Evolutionary conservation across 1,284 basidiomycete genomes (phyloP).

Genomic region (Moesziomyces antarcticus): DNA sequence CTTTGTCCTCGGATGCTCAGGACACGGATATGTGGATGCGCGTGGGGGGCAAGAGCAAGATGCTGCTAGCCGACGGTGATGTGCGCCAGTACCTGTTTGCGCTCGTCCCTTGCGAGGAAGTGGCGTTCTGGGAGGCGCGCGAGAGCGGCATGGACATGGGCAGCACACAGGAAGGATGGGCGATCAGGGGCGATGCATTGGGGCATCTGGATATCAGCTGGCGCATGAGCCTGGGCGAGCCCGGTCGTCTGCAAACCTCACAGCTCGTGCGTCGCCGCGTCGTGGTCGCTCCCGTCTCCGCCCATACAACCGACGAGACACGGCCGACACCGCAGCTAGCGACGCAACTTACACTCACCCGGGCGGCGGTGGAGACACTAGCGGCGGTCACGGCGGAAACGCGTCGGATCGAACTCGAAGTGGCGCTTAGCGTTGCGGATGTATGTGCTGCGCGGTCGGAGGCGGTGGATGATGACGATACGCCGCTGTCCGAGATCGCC

Average conservation of each 20-base stretch:
- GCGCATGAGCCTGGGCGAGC: conserved; percentile 59
- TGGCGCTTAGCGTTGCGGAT: conserved; percentile 5
- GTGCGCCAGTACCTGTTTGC: conserved; percentile 63
- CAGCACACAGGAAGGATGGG: conserved; percentile 6
- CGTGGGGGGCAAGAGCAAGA: conserved; percentile 3
- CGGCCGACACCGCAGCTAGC: neutral
- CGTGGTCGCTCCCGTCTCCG: neutral
- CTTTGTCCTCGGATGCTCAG: neutral
- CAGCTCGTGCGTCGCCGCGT: conserved; percentile 30
- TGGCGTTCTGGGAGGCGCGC: conserved; percentile 1
- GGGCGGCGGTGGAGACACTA: conserved; percentile 3
- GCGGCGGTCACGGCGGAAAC: neutral
- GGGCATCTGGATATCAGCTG: conserved; percentile 63
- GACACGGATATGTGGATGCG: conserved; percentile 37
- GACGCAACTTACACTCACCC: conserved; percentile 11
- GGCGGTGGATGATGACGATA: conserved; percentile 33
- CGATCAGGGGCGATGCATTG: conserved; percentile 31
- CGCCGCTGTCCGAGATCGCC: conserved; percentile 29
- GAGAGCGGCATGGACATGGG: conserved; percentile 15
- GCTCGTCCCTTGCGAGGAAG: conserved; percentile 7
- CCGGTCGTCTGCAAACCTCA: conserved; percentile 50
- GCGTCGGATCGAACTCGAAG: conserved; percentile 6
- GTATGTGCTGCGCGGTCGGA: neutral
- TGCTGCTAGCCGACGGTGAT: conserved; percentile 51
- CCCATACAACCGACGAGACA: too few relatives aligned